A percentile compares a stretch with the other conserved stretches of the same genome.
Evolutionary conservation across 345 rosid genomes (phyloP).

Genomic region (Populus deltoides): DNA sequence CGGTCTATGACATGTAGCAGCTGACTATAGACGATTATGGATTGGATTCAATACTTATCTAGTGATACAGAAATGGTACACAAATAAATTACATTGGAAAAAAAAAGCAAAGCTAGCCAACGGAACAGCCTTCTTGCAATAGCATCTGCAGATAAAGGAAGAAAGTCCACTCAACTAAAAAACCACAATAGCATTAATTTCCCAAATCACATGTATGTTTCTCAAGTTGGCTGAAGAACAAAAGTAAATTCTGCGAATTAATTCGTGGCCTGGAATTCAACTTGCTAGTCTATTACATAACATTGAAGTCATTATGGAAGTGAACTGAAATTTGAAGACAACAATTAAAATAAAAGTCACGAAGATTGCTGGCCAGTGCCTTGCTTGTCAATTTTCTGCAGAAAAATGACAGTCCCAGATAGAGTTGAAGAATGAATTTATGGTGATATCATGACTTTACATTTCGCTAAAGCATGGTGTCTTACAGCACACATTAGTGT

Average conservation of each 20-base stretch:
- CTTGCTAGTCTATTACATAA: not conserved
- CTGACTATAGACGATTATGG: too few relatives aligned
- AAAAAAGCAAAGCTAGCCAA: not conserved
- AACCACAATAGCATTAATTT: not conserved
- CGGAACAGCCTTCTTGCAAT: not conserved
- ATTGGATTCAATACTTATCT: not conserved
- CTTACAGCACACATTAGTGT: too few relatives aligned
- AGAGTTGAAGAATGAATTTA: not conserved
- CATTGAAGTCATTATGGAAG: not conserved
- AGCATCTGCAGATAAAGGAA: not conserved
- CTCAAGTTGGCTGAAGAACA: not conserved
- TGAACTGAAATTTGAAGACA: not conserved
- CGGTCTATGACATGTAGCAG: too few relatives aligned
- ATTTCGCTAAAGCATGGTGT: too few relatives aligned
- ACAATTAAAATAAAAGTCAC: constrained; percentile 11
- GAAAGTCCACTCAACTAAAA: not conserved
- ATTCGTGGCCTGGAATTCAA: not conserved
- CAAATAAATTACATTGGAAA: not conserved
- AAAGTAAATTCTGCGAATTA: not conserved
- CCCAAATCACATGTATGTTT: not conserved
- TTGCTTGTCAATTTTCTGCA: constrained; percentile 35
- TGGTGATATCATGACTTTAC: too few relatives aligned
- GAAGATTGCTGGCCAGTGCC: constrained; percentile 20
- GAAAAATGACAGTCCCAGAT: constrained; percentile 1
- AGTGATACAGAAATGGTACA: not conserved